phyloP scores from a whole-genome alignment of 768 basidiomycete species.

The Auricularia heimuer region DNA sequence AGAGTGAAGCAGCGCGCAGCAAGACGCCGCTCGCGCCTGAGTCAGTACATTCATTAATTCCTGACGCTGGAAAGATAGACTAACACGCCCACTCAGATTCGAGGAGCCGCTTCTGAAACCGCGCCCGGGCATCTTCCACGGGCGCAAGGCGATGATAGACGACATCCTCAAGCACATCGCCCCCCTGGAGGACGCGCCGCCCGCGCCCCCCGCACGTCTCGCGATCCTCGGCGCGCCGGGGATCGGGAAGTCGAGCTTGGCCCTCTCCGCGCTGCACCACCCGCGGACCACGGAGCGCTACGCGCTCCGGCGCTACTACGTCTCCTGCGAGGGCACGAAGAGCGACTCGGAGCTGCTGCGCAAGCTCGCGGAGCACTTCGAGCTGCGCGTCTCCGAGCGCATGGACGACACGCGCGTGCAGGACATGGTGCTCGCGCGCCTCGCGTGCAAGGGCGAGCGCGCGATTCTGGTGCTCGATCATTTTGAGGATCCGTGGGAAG shows the following conservation, averaged over 20 bases:
- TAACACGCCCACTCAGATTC: neutral
- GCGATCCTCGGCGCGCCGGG: neutral
- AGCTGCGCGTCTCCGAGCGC: neutral
- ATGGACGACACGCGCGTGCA: neutral
- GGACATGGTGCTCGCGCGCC: neutral
- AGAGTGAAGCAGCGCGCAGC: neutral
- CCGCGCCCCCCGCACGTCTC: neutral
- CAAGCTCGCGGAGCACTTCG: neutral
- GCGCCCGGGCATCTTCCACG: neutral
- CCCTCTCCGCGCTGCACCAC: slow-evolving; percentile 1
- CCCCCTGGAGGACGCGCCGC: neutral
- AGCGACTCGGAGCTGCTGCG: neutral
- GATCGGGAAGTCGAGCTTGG: slow-evolving; percentile 2
- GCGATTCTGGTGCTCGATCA: slow-evolving; percentile 2
- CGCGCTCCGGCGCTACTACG: neutral
- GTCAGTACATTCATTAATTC: neutral
- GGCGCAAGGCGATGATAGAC: neutral
- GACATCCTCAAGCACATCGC: neutral
- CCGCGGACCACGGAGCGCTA: neutral
- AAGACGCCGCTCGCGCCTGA: neutral
- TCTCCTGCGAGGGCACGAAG: neutral
- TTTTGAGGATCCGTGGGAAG: neutral
- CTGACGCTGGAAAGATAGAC: neutral
- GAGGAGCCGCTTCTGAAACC: neutral
- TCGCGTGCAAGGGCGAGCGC: neutral